Evolutionary conservation across 768 basidiomycete species (phyloP), one percentile per base, ranked within the genome.

Genomic region (Rhodotorula graminis): DNA sequence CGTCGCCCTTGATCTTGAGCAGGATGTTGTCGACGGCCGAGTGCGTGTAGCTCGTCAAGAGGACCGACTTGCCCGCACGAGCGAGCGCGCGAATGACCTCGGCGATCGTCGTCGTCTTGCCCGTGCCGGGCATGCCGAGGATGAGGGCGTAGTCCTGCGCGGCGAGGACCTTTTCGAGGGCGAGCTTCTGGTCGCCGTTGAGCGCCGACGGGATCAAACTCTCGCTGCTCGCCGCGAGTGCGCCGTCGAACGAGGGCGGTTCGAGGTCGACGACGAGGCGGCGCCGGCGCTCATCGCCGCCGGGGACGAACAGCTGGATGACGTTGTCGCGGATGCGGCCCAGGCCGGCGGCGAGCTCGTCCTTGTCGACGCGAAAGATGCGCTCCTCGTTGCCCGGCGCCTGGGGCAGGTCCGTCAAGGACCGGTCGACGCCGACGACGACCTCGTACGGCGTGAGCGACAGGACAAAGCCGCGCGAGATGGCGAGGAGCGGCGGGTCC

Each of bases 1-100:
- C 88, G 18, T 78, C 82, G 37, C 84, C 83, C 72, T 85, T 83
- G 69, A 97, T 81, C 81, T 96, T 97, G 78, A 89, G 82, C 78
- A 99, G 78, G 78, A 98, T 95, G n/a, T 89, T 97, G 77, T 99
- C 96, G 59, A 99, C 96, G 0, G 96, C 95, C 23, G 94, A 96
- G 83, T 99, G 96, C 4, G 96, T 99, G 80, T 97, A 96, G 58
- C 91, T 91, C 14, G 90, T 90, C 72, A 98, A 81, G 37, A 99
- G 82, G 11, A 98, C 91, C 0, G 86, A 90, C 84, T 96, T 94
- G 14, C 92, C 91, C 82, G 87, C 83, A 52, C 81, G 85, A 3
- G 93, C 92, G 23, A 98, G 82, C 61, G 85, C 85, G 77, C 87
- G 85, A 79, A 98, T 93, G 61, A 96, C 85, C 46, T 91, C 88